These are phyloP conservation scores for Sinapis alba DNA, from an alignment of 441 rosid genomes.

Conservation along the genomic window DNA sequence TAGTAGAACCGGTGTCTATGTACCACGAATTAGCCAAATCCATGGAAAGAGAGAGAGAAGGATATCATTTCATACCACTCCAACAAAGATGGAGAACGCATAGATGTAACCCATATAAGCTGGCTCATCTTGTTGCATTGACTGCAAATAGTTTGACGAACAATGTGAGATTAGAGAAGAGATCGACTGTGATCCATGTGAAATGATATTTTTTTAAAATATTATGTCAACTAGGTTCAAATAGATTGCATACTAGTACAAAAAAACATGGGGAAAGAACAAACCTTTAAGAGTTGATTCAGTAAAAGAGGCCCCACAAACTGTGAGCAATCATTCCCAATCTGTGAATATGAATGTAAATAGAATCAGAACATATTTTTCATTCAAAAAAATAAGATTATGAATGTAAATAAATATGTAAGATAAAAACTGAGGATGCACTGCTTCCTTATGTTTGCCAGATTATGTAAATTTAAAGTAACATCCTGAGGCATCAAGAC, in stretches of 20 bases:
- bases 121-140: conserved; percentile 96
- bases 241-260: conserved; percentile 7
- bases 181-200: conserved; percentile 10
- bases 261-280: conserved; percentile 22
- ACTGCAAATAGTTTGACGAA: conserved; percentile 58
- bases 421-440: neutral
- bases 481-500: neutral
- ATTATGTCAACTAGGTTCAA: neutral
- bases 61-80: conserved; percentile 77
- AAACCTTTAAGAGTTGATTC: conserved; percentile 86
- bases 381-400: too few relatives aligned
- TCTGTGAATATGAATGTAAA: conserved; percentile 22
- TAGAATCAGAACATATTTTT: too few relatives aligned
- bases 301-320: conserved; percentile 93
- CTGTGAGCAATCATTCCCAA: conserved; percentile 84
- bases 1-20: neutral
- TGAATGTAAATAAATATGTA: neutral
- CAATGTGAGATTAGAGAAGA: neutral
- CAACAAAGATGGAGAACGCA: conserved; percentile 86
- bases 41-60: conserved; percentile 39
- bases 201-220: too few relatives aligned
- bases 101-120: conserved; percentile 93
- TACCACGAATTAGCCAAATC: conserved; percentile 47
- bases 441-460: conserved; percentile 2
- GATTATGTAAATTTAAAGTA: conserved; percentile 6